Percentiles rank a stretch among this genome's conserved stretches.
Conservation (phyloP, 2,329 filamentous ascomycete genomes). For the Penicillium digitatum region DNA sequence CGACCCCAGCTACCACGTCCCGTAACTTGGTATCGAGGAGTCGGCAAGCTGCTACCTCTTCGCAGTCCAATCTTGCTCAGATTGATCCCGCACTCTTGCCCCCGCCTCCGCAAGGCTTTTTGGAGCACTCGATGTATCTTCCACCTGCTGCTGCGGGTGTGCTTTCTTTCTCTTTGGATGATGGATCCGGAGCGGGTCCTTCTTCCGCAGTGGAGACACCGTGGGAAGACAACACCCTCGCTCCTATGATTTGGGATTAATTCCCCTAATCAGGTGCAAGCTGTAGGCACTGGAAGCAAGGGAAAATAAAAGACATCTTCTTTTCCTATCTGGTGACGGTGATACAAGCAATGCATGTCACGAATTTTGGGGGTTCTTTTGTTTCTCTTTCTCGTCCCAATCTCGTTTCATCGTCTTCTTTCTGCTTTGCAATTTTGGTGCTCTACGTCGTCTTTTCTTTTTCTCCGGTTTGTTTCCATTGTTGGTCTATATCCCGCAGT, state of each 20-base stretch:
- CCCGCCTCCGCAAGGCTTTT: conserved; percentile 29
- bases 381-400: not conserved
- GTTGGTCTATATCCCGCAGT: conserved; percentile 26
- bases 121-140: conserved; percentile 22
- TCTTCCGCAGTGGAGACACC: conserved; percentile 20
- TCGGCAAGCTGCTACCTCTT: conserved; percentile 13
- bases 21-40: conserved; percentile 11
- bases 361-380: not conserved
- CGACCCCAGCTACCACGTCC: conserved; percentile 7
- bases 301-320: too few species aligned
- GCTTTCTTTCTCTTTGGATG: conserved; percentile 35
- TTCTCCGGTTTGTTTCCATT: not conserved
- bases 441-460: conserved; percentile 1
- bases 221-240: conserved; percentile 41
- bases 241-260: conserved; percentile 42
- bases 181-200: conserved; percentile 18
- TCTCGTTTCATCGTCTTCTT: not conserved
- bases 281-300: too few species aligned
- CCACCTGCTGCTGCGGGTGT: conserved; percentile 10
- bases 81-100: conserved; percentile 34
- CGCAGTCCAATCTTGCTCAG: conserved; percentile 18
- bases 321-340: too few species aligned
- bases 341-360: not conserved
- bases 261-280: conserved; percentile 12
- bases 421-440: conserved; percentile 5